A percentile compares a stretch with the other conserved stretches of the same genome.
phyloP scores from a whole-genome alignment of 768 basidiomycete species.

The Postia placenta region DNA sequence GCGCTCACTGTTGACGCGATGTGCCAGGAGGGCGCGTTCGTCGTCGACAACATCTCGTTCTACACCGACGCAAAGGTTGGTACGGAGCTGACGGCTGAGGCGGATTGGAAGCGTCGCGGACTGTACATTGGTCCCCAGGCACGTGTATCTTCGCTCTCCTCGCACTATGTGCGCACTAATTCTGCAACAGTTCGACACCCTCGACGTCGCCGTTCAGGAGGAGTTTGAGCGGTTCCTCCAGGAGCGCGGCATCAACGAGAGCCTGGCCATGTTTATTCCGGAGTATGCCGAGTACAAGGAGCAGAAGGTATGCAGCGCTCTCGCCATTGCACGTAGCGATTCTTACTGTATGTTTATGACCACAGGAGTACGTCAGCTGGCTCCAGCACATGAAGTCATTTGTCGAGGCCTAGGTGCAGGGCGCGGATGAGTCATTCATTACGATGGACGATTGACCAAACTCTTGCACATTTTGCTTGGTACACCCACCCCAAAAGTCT shows the following conservation, averaged over 20 bases:
- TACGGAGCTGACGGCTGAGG: conserved; percentile 76
- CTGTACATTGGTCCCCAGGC: conserved; percentile 91
- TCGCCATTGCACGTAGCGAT: background rate
- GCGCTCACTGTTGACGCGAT: conserved; percentile 75
- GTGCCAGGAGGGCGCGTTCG: conserved; percentile 72
- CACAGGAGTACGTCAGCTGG: conserved; percentile 90
- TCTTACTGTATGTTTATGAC: background rate
- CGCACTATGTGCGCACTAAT: background rate
- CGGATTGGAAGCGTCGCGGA: conserved; percentile 90
- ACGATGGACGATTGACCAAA: too few relatives aligned
- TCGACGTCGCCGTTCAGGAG: conserved; percentile 83
- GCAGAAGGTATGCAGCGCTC: conserved; percentile 61
- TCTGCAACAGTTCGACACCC: conserved; percentile 68
- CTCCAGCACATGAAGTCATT: conserved; percentile 77
- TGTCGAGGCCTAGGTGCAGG: conserved; percentile 42
- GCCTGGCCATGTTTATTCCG: conserved; percentile 79
- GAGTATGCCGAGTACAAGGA: conserved; percentile 89
- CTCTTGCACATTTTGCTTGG: too few relatives aligned
- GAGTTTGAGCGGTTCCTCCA: conserved; percentile 86
- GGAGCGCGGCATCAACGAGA: conserved; percentile 86
- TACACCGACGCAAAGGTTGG: conserved; percentile 71
- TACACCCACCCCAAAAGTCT: too few relatives aligned
- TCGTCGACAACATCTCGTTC: conserved; percentile 87
- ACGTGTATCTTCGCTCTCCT: conserved; percentile 12
- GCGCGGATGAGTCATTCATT: background rate